A percentile compares a stretch with the other conserved stretches of the same genome.
Evolutionary conservation across 2,329 filamentous ascomycete species (phyloP).

Genomic region (Beauveria rudraprayagi): DNA sequence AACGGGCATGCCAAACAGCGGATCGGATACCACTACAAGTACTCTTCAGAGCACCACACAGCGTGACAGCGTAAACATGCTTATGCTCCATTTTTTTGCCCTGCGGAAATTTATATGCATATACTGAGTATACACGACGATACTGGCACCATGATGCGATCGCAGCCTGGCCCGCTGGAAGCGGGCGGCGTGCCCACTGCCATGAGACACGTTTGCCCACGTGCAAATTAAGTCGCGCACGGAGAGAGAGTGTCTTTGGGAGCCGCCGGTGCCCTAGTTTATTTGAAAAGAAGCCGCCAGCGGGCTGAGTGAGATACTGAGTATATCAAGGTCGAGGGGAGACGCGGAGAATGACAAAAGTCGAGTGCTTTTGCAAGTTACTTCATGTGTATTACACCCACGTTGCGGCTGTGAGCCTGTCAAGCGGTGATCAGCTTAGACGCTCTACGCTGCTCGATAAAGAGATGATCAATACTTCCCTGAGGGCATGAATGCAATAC

Average conservation of each 20-base stretch:
- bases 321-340: neutral
- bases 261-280: neutral
- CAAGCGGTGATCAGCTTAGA: neutral
- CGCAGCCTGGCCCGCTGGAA: neutral
- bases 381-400: neutral
- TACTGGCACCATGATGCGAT: too few species aligned
- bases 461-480: too few species aligned
- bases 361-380: neutral
- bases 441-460: neutral
- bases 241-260: neutral
- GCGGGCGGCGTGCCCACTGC: neutral
- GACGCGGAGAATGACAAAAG: neutral
- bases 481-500: neutral
- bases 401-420: neutral
- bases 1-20: conserved; percentile 7
- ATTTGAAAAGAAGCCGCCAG: neutral
- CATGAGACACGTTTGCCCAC: neutral
- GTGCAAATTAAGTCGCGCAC: neutral
- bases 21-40: neutral
- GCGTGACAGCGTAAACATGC: neutral
- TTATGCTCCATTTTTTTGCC: too few species aligned
- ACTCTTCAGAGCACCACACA: neutral
- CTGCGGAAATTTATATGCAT: too few species aligned
- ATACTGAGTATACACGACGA: too few species aligned
- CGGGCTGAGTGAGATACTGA: neutral